These are phyloP conservation scores for Intubia oerlemansii DNA, from an alignment of 2,329 filamentous ascomycete genomes.

Conservation along the genomic window DNA sequence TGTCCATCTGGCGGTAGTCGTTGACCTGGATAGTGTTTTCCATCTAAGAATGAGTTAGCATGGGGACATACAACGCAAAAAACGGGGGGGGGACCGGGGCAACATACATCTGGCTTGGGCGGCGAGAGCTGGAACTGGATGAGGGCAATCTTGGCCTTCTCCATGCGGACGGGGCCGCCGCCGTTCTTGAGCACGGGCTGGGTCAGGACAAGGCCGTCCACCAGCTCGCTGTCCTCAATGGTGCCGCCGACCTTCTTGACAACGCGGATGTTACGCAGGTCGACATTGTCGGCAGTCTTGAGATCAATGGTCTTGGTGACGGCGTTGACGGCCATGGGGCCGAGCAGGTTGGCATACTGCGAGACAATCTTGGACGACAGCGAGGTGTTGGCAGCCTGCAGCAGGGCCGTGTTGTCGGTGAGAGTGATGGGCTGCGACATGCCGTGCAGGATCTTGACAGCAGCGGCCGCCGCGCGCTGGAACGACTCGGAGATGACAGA, in stretches of 20 bases:
- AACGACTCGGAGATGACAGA: constrained; percentile 96
- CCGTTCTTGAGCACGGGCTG: constrained; percentile 88
- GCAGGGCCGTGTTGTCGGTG: constrained; percentile 67
- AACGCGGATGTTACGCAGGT: constrained; percentile 88
- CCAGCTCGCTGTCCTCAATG: constrained; percentile 94
- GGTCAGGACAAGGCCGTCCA: constrained; percentile 81
- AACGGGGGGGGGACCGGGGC: neutral
- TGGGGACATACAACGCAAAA: neutral
- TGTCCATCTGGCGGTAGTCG: constrained; percentile 99
- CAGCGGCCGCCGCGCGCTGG: constrained; percentile 76
- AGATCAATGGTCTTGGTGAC: constrained; percentile 91
- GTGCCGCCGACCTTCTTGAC: constrained; percentile 96
- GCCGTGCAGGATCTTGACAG: constrained; percentile 74
- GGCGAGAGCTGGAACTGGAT: constrained; percentile 98
- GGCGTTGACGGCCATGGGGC: constrained; percentile 95
- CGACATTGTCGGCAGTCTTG: constrained; percentile 89
- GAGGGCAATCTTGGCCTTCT: constrained; percentile 90
- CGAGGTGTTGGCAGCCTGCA: constrained; percentile 92
- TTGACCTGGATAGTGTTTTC: constrained; percentile 99
- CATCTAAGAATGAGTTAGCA: constrained; percentile 52
- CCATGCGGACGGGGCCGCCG: constrained; percentile 75
- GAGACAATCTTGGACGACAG: constrained; percentile 97
- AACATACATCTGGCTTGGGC: constrained; percentile 71
- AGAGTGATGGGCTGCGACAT: constrained; percentile 92
- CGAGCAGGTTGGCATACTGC: constrained; percentile 83